Conservation (phyloP, 2,329 filamentous ascomycete species). For the Fusarium sp. region DNA sequence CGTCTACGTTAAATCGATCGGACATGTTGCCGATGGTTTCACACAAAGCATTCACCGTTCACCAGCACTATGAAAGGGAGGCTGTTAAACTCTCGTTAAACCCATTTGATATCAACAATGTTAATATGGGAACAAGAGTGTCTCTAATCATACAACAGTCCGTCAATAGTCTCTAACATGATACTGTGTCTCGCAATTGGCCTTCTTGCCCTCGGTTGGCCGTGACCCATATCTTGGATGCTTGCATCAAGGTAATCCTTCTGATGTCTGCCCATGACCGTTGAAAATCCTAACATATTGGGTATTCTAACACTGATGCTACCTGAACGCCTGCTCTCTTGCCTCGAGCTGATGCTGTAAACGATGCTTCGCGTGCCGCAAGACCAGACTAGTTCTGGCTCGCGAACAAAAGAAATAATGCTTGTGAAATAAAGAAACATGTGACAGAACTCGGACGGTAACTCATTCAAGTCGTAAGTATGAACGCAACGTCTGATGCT, state of each 20-base stretch:
- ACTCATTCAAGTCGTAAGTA: constrained; percentile 46
- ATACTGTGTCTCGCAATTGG: constrained; percentile 19
- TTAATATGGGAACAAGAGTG: constrained; percentile 26
- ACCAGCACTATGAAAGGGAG: background rate
- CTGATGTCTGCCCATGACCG: constrained; percentile 29
- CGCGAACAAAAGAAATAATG: constrained; percentile 7
- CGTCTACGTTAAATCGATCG: background rate
- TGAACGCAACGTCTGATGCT: constrained; percentile 47
- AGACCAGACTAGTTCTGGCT: constrained; percentile 6
- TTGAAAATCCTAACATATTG: constrained; percentile 42
- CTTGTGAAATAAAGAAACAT: constrained; percentile 17
- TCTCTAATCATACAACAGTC: constrained; percentile 27
- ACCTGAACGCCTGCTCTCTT: constrained; percentile 20
- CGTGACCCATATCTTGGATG: constrained; percentile 23
- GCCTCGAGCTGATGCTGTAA: constrained; percentile 18
- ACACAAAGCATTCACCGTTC: background rate
- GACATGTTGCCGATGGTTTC: background rate
- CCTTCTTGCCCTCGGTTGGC: constrained; percentile 7
- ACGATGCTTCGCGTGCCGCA: constrained; percentile 7
- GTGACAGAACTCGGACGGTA: constrained; percentile 19
- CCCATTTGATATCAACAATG: constrained; percentile 14
- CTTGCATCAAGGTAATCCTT: constrained; percentile 12
- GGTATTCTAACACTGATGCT: constrained; percentile 35
- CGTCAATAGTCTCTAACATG: constrained; percentile 27
- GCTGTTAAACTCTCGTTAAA: background rate